phyloP scores from a whole-genome alignment of 1,284 basidiomycete genomes.

The Cutaneotrichosporon mucoides region DNA sequence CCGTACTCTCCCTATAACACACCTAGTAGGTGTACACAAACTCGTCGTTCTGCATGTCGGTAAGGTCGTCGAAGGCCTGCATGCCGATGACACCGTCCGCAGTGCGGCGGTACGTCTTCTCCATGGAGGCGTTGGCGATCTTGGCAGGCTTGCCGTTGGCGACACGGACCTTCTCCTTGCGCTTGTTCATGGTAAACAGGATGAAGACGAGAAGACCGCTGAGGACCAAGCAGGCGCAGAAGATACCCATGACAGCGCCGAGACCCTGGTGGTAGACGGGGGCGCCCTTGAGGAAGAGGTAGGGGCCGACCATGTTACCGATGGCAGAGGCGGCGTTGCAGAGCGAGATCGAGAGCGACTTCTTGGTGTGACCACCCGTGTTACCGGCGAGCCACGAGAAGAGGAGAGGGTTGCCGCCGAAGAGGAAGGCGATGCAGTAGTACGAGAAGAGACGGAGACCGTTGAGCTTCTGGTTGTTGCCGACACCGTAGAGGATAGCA shows the following conservation, averaged over 20 bases:
- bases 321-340: conserved; percentile 29
- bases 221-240: conserved; percentile 23
- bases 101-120: conserved; percentile 11
- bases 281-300: conserved; percentile 27
- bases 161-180: conserved; percentile 37
- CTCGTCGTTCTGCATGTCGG: conserved; percentile 30
- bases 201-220: conserved; percentile 7
- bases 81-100: conserved; percentile 18
- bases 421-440: conserved; percentile 34
- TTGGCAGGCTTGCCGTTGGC: conserved; percentile 42
- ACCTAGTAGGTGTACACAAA: conserved; percentile 30
- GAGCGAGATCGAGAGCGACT: conserved; percentile 31
- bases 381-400: conserved; percentile 31
- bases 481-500: conserved; percentile 34
- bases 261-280: conserved; percentile 32
- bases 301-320: conserved; percentile 33
- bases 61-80: conserved; percentile 35
- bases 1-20: not conserved
- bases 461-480: conserved; percentile 11
- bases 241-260: conserved; percentile 31
- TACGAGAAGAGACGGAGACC: conserved; percentile 17
- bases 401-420: conserved; percentile 34
- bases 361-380: conserved; percentile 39
- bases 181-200: conserved; percentile 34
- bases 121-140: conserved; percentile 38